Conservation (phyloP, 2,329 filamentous ascomycete genomes). For the Colletotrichum eremochloae region DNA sequence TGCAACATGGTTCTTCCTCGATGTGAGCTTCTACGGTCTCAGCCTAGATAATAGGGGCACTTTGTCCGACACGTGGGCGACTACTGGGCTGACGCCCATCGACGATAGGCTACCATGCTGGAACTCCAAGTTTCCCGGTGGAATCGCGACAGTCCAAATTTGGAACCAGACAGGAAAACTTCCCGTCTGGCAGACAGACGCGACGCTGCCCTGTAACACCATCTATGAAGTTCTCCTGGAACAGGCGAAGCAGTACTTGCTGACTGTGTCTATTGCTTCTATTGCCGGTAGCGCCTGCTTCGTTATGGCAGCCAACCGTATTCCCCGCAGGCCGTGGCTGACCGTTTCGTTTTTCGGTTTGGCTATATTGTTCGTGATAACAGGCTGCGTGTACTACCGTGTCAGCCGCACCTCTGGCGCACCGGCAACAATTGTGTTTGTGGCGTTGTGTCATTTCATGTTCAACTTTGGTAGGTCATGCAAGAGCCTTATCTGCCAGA, state of each 20-base stretch:
- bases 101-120: constrained; percentile 59
- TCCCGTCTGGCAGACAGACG: constrained; percentile 65
- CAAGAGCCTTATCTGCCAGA: neutral
- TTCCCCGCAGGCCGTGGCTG: constrained; percentile 64
- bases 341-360: constrained; percentile 63
- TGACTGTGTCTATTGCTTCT: constrained; percentile 65
- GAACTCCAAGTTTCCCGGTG: constrained; percentile 59
- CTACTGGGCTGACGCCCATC: constrained; percentile 50
- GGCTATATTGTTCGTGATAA: constrained; percentile 61
- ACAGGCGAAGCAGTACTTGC: constrained; percentile 65
- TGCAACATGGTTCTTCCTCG: constrained; percentile 66
- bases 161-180: constrained; percentile 56
- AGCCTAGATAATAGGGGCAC: constrained; percentile 62
- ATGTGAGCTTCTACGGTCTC: constrained; percentile 69
- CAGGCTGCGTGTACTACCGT: constrained; percentile 64
- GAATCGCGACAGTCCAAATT: constrained; percentile 58
- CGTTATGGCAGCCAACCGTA: constrained; percentile 61
- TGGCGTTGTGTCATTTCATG: constrained; percentile 66
- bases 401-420: constrained; percentile 58
- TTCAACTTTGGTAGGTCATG: constrained; percentile 65
- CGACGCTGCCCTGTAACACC: constrained; percentile 62
- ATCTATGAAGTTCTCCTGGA: constrained; percentile 66
- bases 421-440: constrained; percentile 62
- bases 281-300: constrained; percentile 65
- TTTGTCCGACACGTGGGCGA: constrained; percentile 59